These are phyloP conservation scores for Pichia terricola DNA, from an alignment of 1,139 yeast species.

Conservation along the genomic window DNA sequence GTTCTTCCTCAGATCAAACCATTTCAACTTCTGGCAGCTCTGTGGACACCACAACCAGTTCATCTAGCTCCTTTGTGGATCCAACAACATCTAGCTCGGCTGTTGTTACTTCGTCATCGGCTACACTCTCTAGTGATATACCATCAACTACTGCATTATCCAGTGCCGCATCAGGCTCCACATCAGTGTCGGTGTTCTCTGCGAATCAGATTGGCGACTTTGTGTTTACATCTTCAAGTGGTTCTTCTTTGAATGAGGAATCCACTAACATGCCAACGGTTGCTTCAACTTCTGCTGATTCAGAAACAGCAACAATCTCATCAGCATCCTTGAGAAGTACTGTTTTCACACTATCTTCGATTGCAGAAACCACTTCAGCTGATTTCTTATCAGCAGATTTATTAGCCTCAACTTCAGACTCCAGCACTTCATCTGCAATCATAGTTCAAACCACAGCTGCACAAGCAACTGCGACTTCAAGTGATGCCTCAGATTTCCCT, in stretches of 20 bases:
- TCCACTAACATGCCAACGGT: neutral
- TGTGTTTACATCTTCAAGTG: too few species aligned
- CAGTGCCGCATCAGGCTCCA: too few species aligned
- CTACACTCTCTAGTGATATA: too few species aligned
- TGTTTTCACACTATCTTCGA: neutral
- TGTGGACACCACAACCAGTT: neutral
- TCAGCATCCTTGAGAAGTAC: neutral
- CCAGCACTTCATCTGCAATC: too few species aligned
- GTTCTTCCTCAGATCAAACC: too few species aligned
- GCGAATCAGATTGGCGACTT: too few species aligned
- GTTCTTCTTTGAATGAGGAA: too few species aligned
- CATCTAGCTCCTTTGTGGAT: neutral
- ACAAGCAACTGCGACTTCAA: neutral
- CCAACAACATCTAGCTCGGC: neutral
- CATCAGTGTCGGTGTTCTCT: too few species aligned
- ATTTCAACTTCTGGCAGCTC: too few species aligned
- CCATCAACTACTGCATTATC: too few species aligned
- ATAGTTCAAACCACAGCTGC: neutral
- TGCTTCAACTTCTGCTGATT: neutral
- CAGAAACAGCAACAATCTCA: neutral
- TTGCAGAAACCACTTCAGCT: neutral
- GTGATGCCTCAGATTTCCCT: neutral
- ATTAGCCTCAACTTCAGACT: neutral
- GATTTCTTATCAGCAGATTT: too few species aligned
- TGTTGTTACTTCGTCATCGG: too few species aligned